Percentiles rank a stretch among this genome's conserved stretches.
Evolutionary conservation across 2,329 filamentous ascomycete species (phyloP).

Genomic region (Orbilia quercus): DNA sequence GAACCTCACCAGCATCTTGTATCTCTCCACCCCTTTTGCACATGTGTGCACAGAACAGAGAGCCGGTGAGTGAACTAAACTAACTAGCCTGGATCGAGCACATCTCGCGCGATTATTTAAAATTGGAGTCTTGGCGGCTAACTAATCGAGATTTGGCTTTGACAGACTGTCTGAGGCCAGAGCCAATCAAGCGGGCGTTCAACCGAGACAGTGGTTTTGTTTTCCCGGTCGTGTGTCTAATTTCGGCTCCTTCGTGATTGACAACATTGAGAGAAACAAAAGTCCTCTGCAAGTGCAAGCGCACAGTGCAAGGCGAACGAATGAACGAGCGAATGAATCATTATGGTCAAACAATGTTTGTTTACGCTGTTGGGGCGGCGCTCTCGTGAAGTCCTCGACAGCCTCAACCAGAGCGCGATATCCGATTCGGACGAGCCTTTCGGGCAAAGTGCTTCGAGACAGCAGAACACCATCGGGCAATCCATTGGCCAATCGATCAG

Average conservation of each 20-base stretch:
- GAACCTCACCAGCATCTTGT: too few relatives aligned
- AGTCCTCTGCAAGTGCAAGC: not conserved
- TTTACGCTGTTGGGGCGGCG: too few relatives aligned
- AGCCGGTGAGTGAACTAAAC: too few relatives aligned
- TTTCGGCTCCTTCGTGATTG: slow-evolving; percentile 28
- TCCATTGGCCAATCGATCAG: slow-evolving; percentile 32
- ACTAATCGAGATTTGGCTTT: slow-evolving; percentile 19
- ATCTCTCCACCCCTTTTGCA: slow-evolving; percentile 1
- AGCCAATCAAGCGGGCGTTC: slow-evolving; percentile 39
- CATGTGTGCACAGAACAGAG: slow-evolving; percentile 3
- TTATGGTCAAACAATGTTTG: not conserved
- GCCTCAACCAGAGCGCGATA: too few relatives aligned
- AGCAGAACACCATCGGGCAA: too few relatives aligned
- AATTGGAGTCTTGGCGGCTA: slow-evolving; percentile 46
- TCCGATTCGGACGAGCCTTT: slow-evolving; percentile 2
- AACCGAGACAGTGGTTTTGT: slow-evolving; percentile 34
- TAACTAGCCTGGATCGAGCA: not conserved
- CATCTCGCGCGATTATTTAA: slow-evolving; percentile 46
- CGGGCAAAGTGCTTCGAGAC: too few relatives aligned
- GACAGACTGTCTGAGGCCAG: not conserved
- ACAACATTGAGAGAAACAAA: not conserved
- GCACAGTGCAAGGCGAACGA: too few relatives aligned
- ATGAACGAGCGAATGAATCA: not conserved
- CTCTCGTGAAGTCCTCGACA: too few relatives aligned
- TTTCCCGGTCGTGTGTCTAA: slow-evolving; percentile 49